Evolutionary conservation across 2,329 filamentous ascomycete genomes (phyloP), one percentile per base, ranked within the genome.

Genomic region (Teratosphaeriaceae sp.): DNA sequence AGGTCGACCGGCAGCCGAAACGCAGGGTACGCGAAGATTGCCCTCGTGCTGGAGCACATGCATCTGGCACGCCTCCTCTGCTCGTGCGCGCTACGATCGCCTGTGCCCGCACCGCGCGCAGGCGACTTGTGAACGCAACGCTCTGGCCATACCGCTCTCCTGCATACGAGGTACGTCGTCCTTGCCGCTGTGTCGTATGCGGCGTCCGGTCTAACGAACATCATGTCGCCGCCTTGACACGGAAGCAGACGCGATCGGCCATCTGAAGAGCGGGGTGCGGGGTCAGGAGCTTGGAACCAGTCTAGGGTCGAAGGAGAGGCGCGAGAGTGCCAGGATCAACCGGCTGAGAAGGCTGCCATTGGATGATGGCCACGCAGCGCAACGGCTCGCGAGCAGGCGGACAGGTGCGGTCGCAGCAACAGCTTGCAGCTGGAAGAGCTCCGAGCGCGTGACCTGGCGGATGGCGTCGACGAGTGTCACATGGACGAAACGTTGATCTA

Each of bases 161-260:
- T 30, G 27, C 27, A n/a, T 30, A 13, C 27, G 12, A 4, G 27
- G 3, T 38, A 24, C 19, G 5, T 23, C 20, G 19, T n/a, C 20
- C 5, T 5, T 23, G 3, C 16, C 6, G n/a, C 31, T 33, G 47
- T 49, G 46, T 49, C 49, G 51, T 49, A 50, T 52, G 49, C 47
- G 48, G 50, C 49, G 51, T 23, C 35, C 44, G 30, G 22, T 34
- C 34, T 33, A 38, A 24, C 16, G 37, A 39, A 34, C 42, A 47
- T 51, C 48, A 54, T 47, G 45, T 53, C 44, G 52, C 38, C 40
- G 31, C 47, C 22, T 34, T 35, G 42, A 33, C 6, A 5, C 19
- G 8, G 6, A 23, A 38, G 20, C 7, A 11, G 22, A 13, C 37
- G 23, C 6, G 37, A 16, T 39, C 19, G n/a, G 15, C 19, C 37